Evolutionary conservation across 2,329 filamentous ascomycete genomes (phyloP).

Genomic region (Monosporascus sp.): DNA sequence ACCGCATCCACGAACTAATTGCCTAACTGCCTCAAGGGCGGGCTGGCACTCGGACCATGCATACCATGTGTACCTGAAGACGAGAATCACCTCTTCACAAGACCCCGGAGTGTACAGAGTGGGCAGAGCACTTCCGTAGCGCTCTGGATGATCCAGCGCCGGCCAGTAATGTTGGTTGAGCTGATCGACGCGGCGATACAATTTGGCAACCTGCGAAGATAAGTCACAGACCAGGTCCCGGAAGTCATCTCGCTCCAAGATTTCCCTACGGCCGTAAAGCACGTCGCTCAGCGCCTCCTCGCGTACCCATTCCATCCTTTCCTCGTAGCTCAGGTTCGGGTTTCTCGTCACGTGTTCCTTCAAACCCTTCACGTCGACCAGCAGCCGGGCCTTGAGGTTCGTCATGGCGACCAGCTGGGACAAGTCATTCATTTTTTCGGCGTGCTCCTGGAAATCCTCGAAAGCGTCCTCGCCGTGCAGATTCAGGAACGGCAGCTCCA

Average conservation of each 20-base stretch:
- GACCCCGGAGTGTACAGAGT: slow-evolving; percentile 4
- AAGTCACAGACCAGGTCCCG: slow-evolving; percentile 2
- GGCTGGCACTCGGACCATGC: slow-evolving; percentile 11
- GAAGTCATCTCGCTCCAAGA: slow-evolving; percentile 11
- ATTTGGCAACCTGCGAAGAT: slow-evolving; percentile 5
- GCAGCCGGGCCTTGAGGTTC: slow-evolving; percentile 13
- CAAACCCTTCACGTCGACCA: slow-evolving; percentile 11
- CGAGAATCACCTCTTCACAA: slow-evolving; percentile 6
- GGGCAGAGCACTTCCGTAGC: slow-evolving; percentile 4
- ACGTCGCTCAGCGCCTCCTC: slow-evolving; percentile 11
- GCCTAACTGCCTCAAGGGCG: slow-evolving; percentile 32
- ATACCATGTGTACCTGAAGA: slow-evolving; percentile 15
- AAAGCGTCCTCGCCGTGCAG: slow-evolving; percentile 62
- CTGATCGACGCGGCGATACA: slow-evolving; percentile 2
- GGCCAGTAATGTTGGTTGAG: slow-evolving; percentile 15
- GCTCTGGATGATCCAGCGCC: slow-evolving; percentile 8
- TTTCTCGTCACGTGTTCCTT: slow-evolving; percentile 4
- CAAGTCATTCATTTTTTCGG: background rate
- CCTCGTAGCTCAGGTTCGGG: slow-evolving; percentile 6
- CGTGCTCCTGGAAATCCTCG: slow-evolving; percentile 24
- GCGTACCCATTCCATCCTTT: slow-evolving; percentile 15
- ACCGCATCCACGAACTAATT: too few species aligned
- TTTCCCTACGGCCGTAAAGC: slow-evolving; percentile 11
- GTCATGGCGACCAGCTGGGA: slow-evolving; percentile 7
- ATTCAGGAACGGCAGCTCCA: slow-evolving; percentile 48